These are phyloP conservation scores for Ciborinia camelliae DNA, from an alignment of 2,329 filamentous ascomycete genomes.

Conservation along the genomic window DNA sequence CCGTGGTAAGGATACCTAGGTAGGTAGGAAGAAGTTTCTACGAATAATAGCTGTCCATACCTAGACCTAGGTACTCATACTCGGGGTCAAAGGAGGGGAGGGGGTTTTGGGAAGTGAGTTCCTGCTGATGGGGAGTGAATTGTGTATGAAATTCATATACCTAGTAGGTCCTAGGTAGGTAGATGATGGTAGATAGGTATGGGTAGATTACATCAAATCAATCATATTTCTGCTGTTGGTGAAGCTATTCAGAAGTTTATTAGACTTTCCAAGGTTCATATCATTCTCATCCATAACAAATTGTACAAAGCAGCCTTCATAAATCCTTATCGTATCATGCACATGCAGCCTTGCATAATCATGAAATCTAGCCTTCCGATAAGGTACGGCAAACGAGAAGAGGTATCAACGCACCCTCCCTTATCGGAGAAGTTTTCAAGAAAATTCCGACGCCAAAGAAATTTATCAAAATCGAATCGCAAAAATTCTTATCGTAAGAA, in stretches of 20 bases:
- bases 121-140: neutral
- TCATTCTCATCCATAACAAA: neutral
- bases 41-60: no score
- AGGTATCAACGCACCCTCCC: neutral
- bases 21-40: no score
- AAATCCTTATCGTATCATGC: slow-evolving; percentile 6
- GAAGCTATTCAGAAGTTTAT: neutral
- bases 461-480: slow-evolving; percentile 20
- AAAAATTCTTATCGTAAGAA: slow-evolving; percentile 18
- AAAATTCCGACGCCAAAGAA: slow-evolving; percentile 18
- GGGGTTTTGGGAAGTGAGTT: no score
- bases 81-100: no score
- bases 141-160: no score
- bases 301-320: slow-evolving; percentile 7
- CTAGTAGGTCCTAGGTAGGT: no score
- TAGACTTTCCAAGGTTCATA: neutral
- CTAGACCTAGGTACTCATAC: no score
- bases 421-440: neutral
- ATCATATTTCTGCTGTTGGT: neutral
- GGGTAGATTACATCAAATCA: neutral
- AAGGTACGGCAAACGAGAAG: neutral
- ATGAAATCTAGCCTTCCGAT: neutral
- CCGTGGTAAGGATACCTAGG: no score
- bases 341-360: slow-evolving; percentile 10
- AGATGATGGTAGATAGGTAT: no score